phyloP scores from a whole-genome alignment of 192 early-diverging fungal species.

The Paraglomus brasilianum region DNA sequence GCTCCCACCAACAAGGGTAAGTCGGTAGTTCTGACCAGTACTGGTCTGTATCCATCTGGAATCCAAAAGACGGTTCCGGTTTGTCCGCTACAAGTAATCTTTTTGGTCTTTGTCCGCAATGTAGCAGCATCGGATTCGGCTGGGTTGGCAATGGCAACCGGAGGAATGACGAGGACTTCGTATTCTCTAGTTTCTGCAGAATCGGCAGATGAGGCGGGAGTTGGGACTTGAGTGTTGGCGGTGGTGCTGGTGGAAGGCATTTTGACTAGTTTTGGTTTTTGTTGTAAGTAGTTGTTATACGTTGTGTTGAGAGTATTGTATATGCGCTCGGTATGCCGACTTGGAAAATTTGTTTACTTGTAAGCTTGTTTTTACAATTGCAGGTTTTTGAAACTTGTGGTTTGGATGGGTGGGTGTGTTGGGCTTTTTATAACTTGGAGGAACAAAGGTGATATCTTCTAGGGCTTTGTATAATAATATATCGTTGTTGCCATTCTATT shows the following conservation, averaged over 20 bases:
- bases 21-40: conserved; percentile 11
- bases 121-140: not conserved
- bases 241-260: conserved; percentile 15
- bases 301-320: no score
- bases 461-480: no score
- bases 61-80: conserved; percentile 15
- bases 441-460: no score
- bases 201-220: not conserved
- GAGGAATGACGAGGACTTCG: conserved; percentile 20
- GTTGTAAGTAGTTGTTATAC: no score
- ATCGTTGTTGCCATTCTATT: no score
- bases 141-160: not conserved
- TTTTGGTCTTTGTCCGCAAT: not conserved
- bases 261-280: not conserved
- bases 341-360: no score
- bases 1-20: conserved; percentile 17
- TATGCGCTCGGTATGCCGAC: no score
- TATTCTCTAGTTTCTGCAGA: conserved; percentile 7
- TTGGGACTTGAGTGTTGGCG: not conserved
- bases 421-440: no score
- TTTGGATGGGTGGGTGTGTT: no score
- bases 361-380: no score
- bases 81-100: conserved; percentile 9
- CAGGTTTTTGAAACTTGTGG: no score
- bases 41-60: conserved; percentile 15